Evolutionary conservation across 352 stramenopile species (phyloP), one percentile per base, ranked within the genome.

Genomic region (Pythium brassicae): DNA sequence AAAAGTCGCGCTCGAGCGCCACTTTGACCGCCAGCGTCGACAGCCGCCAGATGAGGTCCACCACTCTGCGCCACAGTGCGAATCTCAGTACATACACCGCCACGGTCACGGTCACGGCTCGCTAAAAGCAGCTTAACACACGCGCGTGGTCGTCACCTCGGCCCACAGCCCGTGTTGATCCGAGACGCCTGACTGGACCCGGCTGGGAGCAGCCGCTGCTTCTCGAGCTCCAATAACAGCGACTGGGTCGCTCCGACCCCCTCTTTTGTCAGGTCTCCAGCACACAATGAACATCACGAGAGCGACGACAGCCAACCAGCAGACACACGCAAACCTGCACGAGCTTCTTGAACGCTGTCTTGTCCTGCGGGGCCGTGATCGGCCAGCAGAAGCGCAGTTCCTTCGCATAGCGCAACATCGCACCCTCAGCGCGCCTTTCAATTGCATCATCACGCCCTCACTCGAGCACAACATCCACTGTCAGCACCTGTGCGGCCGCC

Each of bases 301-400:
- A n/a, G n/a, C n/a, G n/a, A n/a, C n/a, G n/a, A n/a, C 11, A 51
- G 15, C 11, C 45, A 49, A 32, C 11, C 43, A n/a, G n/a, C n/a
- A 42, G 19, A 50, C 15, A 8, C 19, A 55, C 14, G 4, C 27
- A 14, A 19, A 84, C 76, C 63, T 87, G 74, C 3, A 77, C 71
- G n/a, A 80, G 62, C 14, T 75, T 62, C 63, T 87, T 84, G 55
- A 86, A 84, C 37, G 67, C 82, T 49, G 59, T 69, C 57, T 86
- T 86, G 59, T 84, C 74, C 45, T 85, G 77, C 10, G 75, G 70
- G 5, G 69, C 84, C 29, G 76, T 57, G 42, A 79, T 62, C 25
- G 76, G 71, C 76, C 76, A 86, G 52, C 71, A 86, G 45, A 74
- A 83, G 25, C 67, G 65, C 39, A 86, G 57, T 55, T 83, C 72